phyloP scores from a whole-genome alignment of 176 grass and related monocot genomes.

The Ampelocalamus luodianensis region DNA sequence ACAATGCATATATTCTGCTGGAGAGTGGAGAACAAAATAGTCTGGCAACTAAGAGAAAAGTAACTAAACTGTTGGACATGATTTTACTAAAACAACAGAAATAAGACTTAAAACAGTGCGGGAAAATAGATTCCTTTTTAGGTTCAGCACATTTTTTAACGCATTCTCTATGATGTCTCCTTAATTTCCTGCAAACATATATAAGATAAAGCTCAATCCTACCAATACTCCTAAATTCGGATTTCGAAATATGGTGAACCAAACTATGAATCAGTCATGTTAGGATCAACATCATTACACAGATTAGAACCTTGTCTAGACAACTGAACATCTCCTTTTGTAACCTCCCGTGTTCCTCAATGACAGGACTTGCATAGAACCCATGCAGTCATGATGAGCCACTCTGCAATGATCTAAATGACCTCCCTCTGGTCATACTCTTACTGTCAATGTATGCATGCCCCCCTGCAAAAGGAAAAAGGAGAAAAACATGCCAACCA shows the following conservation, averaged over 20 bases:
- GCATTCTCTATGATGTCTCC: background rate
- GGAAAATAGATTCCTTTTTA: background rate
- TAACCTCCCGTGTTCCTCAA: slow-evolving; percentile 17
- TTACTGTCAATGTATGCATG: slow-evolving; percentile 39
- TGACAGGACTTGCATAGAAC: slow-evolving; percentile 13
- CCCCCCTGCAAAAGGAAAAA: slow-evolving; percentile 26
- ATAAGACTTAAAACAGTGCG: background rate
- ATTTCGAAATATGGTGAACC: background rate
- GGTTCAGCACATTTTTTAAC: background rate
- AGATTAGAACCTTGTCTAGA: background rate
- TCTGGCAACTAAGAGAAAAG: background rate
- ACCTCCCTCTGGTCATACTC: background rate
- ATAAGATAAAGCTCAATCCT: background rate
- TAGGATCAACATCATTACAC: slow-evolving; percentile 17
- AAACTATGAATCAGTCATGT: background rate
- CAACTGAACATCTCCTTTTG: background rate
- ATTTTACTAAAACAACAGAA: background rate
- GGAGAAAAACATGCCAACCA: slow-evolving; percentile 17
- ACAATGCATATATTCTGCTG: background rate
- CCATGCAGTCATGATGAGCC: slow-evolving; percentile 37
- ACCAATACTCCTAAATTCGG: background rate
- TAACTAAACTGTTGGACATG: background rate
- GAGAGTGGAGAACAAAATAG: background rate
- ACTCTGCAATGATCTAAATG: slow-evolving; percentile 20
- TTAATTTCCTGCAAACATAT: background rate